Conservation (phyloP, 129 eudicot genomes). For the Artemisia argyi region DNA sequence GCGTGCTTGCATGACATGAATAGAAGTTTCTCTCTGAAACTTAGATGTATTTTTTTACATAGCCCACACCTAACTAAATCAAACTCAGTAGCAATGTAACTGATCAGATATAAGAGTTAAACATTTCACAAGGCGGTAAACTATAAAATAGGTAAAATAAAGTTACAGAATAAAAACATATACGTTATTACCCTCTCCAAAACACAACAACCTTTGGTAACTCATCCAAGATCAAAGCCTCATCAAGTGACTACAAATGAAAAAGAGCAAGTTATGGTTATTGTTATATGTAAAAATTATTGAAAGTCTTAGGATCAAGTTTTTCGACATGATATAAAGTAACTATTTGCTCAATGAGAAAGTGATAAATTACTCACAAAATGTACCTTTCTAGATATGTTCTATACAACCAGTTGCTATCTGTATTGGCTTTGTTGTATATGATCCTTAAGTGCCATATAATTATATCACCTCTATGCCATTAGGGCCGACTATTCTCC, state of each 20-base stretch:
- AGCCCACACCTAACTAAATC: too few species aligned
- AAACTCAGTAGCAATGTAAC: too few species aligned
- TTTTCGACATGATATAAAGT: constrained; percentile 63
- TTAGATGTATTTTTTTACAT: too few species aligned
- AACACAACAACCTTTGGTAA: constrained; percentile 78
- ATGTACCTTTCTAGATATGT: background rate
- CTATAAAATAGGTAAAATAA: too few species aligned
- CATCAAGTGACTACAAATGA: constrained; percentile 33
- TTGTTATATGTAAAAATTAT: too few species aligned
- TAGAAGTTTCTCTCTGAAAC: too few species aligned
- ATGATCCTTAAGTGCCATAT: constrained; percentile 88
- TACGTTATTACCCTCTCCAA: constrained; percentile 70
- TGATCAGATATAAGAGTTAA: too few species aligned
- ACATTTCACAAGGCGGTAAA: too few species aligned
- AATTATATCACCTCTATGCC: constrained; percentile 79
- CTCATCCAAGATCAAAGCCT: constrained; percentile 94
- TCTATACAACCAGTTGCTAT: background rate
- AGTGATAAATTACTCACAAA: background rate
- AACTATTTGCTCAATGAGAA: constrained; percentile 40
- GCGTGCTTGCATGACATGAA: too few species aligned
- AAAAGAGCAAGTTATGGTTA: too few species aligned
- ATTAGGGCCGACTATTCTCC: constrained; percentile 78
- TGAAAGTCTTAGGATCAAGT: too few species aligned
- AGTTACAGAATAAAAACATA: background rate
- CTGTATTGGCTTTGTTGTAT: constrained; percentile 4